Percentiles rank a stretch among this genome's conserved stretches.
phyloP scores from a whole-genome alignment of 108 stramenopile genomes.

The Pseudonitzschia pungens region DNA sequence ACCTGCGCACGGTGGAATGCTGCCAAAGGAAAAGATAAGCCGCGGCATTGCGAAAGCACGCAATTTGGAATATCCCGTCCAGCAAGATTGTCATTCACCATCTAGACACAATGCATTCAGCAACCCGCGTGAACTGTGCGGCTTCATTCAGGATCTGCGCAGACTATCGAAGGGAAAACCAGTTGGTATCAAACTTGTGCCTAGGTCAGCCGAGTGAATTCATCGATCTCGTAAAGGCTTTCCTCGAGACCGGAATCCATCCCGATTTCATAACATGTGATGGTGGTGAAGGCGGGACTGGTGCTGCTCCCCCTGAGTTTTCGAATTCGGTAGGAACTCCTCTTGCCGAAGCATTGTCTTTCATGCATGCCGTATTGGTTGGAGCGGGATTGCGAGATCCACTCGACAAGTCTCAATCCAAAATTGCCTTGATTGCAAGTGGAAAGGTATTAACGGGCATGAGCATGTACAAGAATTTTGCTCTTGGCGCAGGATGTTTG shows the following conservation, averaged over 20 bases:
- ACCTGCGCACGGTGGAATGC: conserved; percentile 87
- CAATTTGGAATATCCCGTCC: conserved; percentile 58
- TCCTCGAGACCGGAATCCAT: conserved; percentile 52
- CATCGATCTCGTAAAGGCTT: conserved; percentile 57
- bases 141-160: conserved; percentile 70
- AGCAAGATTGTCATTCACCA: conserved; percentile 77
- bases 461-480: conserved; percentile 62
- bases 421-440: conserved; percentile 70
- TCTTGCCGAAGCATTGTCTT: conserved; percentile 71
- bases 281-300: conserved; percentile 89
- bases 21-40: conserved; percentile 82
- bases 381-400: conserved; percentile 74
- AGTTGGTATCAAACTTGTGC: conserved; percentile 87
- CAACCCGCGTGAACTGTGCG: conserved; percentile 61
- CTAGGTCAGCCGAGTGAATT: conserved; percentile 72
- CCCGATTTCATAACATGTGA: conserved; percentile 86
- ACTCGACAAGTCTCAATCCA: conserved; percentile 30
- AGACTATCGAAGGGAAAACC: conserved; percentile 75
- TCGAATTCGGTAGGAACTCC: conserved; percentile 78
- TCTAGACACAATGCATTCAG: conserved; percentile 77
- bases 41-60: conserved; percentile 78
- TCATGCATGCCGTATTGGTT: conserved; percentile 63
- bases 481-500: conserved; percentile 83
- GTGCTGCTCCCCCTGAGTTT: conserved; percentile 91
- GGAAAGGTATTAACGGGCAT: conserved; percentile 81